Conservation (phyloP, 2,329 filamentous ascomycete species). For the Colletotrichum liaoningense region DNA sequence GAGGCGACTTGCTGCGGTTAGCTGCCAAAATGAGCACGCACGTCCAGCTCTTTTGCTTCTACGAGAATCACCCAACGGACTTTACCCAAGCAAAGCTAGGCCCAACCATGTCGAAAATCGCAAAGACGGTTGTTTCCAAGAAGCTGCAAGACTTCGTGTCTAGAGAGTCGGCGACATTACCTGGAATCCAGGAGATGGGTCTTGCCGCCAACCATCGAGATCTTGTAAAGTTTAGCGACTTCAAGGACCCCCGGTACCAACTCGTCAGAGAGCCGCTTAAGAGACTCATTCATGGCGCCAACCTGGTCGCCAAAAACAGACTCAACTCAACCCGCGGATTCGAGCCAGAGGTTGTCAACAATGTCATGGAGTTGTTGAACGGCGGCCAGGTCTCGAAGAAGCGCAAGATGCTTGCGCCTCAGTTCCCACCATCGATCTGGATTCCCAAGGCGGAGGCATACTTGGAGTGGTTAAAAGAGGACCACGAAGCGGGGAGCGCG, state of each 20-base stretch:
- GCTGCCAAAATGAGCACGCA: conserved; percentile 47
- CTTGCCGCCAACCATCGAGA: conserved; percentile 52
- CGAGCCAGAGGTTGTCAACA: conserved; percentile 46
- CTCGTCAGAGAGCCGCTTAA: conserved; percentile 51
- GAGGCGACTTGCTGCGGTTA: conserved; percentile 52
- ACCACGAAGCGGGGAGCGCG: conserved; percentile 3
- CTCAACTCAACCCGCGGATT: conserved; percentile 50
- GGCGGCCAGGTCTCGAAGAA: conserved; percentile 48
- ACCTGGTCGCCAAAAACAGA: conserved; percentile 49
- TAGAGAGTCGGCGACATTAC: conserved; percentile 52
- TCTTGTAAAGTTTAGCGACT: conserved; percentile 55
- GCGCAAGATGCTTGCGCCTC: conserved; percentile 43
- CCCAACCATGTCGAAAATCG: conserved; percentile 48
- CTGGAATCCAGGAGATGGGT: conserved; percentile 48
- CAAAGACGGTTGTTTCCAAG: conserved; percentile 45
- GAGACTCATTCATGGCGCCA: conserved; percentile 49
- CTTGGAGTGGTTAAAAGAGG: conserved; percentile 47
- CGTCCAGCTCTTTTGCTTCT: conserved; percentile 53
- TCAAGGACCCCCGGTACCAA: conserved; percentile 50
- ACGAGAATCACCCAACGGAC: conserved; percentile 52
- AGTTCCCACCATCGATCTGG: conserved; percentile 50
- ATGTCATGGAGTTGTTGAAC: conserved; percentile 47
- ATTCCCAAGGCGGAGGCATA: conserved; percentile 51
- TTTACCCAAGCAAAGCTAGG: conserved; percentile 39
- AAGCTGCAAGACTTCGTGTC: conserved; percentile 52